phyloP scores from a whole-genome alignment of 2,329 filamentous ascomycete genomes.

The Kalaharituber pfeilii region DNA sequence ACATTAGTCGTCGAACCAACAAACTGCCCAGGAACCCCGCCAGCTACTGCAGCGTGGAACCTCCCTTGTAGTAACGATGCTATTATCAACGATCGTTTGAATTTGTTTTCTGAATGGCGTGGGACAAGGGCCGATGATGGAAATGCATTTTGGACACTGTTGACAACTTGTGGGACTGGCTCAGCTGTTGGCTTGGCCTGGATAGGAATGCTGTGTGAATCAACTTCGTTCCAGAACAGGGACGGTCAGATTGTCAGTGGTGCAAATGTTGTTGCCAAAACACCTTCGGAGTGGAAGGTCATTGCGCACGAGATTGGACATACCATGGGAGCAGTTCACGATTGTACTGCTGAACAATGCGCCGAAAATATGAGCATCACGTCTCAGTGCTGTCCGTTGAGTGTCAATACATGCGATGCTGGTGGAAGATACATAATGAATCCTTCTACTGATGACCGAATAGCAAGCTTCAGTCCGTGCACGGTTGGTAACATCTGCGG shows the following conservation, averaged over 20 bases:
- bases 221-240: slow-evolving; percentile 34
- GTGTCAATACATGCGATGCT: slow-evolving; percentile 50
- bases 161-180: slow-evolving; percentile 65
- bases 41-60: slow-evolving; percentile 65
- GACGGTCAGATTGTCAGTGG: slow-evolving; percentile 55
- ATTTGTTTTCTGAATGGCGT: slow-evolving; percentile 77
- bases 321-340: slow-evolving; percentile 90
- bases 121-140: slow-evolving; percentile 51
- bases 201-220: slow-evolving; percentile 69
- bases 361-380: slow-evolving; percentile 22
- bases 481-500: slow-evolving; percentile 87
- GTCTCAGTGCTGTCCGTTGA: slow-evolving; percentile 61
- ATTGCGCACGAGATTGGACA: slow-evolving; percentile 90
- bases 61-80: slow-evolving; percentile 45
- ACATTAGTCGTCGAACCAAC: slow-evolving; percentile 64
- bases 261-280: slow-evolving; percentile 77
- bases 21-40: slow-evolving; percentile 53
- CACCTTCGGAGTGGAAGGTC: slow-evolving; percentile 78
- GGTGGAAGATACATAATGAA: slow-evolving; percentile 84
- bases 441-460: slow-evolving; percentile 57
- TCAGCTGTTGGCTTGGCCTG: slow-evolving; percentile 82
- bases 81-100: slow-evolving; percentile 59
- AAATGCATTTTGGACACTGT: slow-evolving; percentile 85
- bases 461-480: slow-evolving; percentile 71
- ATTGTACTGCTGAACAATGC: slow-evolving; percentile 45